A percentile compares a stretch with the other conserved stretches of the same genome.
Conservation (phyloP, 2,329 filamentous ascomycete genomes). For the Elsinoe fawcettii region DNA sequence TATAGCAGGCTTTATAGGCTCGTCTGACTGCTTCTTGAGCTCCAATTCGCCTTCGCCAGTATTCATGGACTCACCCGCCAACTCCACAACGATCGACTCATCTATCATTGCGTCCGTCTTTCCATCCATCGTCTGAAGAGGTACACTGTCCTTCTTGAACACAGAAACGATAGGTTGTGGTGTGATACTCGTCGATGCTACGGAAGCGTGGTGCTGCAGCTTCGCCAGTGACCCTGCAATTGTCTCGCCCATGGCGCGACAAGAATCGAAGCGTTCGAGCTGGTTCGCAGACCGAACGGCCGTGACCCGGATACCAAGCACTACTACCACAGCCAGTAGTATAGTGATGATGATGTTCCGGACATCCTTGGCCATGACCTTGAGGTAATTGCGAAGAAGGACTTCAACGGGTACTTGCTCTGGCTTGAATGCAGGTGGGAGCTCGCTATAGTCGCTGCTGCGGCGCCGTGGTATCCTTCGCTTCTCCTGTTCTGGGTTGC, state of each 20-base stretch:
- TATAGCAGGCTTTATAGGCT: no score
- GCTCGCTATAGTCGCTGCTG: slow-evolving; percentile 11
- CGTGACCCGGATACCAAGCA: slow-evolving; percentile 1
- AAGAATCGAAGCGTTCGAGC: slow-evolving; percentile 3
- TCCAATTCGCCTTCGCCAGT: no score
- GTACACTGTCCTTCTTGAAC: not conserved
- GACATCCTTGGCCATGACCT: slow-evolving; percentile 44
- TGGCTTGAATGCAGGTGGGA: slow-evolving; percentile 27
- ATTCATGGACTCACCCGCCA: no score
- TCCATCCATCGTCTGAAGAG: no score
- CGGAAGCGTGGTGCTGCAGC: not conserved
- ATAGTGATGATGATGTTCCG: slow-evolving; percentile 46
- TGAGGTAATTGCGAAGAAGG: slow-evolving; percentile 47
- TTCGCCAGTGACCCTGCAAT: slow-evolving; percentile 2
- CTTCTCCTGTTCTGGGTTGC: not conserved
- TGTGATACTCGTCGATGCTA: not conserved
- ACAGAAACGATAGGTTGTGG: not conserved
- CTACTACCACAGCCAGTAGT: slow-evolving; percentile 24
- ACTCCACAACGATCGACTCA: no score
- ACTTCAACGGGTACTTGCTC: slow-evolving; percentile 45
- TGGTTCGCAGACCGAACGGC: not conserved
- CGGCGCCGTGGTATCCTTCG: no score
- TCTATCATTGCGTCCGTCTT: no score
- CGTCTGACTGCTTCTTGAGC: no score
- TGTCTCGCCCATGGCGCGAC: not conserved